Conservation (phyloP, 148 eudicot species). For the Rhododendron ovatum region DNA sequence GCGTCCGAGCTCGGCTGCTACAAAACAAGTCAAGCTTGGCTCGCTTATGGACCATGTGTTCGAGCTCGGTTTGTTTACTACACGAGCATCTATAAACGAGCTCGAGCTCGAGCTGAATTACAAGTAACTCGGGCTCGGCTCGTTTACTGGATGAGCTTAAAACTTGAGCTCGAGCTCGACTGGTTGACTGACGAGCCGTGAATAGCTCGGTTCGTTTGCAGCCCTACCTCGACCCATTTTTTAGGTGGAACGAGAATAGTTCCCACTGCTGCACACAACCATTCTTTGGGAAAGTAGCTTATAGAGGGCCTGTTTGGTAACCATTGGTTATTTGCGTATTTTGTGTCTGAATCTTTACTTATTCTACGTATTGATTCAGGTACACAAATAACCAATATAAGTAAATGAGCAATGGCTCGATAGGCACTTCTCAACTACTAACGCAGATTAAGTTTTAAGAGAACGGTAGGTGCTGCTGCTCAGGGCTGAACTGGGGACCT, state of each 20-base stretch:
- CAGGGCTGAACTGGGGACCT: neutral
- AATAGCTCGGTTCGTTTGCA: neutral
- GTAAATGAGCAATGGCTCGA: neutral
- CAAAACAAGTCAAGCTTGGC: neutral
- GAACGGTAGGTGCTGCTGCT: neutral
- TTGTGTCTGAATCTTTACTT: neutral
- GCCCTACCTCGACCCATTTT: neutral
- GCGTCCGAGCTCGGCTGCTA: neutral
- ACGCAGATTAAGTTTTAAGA: neutral
- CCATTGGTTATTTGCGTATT: neutral
- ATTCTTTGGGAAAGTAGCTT: neutral
- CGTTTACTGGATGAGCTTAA: neutral
- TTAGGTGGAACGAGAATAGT: neutral
- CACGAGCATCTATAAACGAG: neutral
- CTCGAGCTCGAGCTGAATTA: neutral
- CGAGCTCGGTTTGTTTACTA: too few relatives aligned
- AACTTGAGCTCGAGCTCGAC: neutral
- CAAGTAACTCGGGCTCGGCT: neutral
- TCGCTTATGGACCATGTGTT: neutral
- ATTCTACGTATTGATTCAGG: neutral
- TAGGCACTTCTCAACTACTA: neutral
- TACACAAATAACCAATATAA: neutral
- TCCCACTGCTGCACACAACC: neutral
- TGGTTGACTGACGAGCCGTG: neutral
- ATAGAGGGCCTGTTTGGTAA: neutral